Conservation (phyloP, 306 rosid species). For the Sesbania bispinosa region DNA sequence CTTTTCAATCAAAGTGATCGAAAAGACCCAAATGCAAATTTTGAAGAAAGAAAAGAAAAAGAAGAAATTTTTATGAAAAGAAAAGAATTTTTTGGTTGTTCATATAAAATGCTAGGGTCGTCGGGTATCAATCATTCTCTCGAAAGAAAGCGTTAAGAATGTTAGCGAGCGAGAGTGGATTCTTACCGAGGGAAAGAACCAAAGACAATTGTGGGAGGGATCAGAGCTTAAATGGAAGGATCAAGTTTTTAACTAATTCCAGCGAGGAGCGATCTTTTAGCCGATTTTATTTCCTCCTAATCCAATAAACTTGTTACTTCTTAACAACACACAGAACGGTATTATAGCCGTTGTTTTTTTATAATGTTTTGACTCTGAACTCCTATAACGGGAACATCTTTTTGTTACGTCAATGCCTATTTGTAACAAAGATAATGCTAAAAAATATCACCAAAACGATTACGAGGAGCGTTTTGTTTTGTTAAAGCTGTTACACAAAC, state of each 20-base stretch:
- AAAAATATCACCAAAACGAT: no score
- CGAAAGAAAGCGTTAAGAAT: no score
- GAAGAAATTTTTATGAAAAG: background rate
- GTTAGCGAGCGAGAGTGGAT: conserved; percentile 58
- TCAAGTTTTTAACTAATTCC: conserved; percentile 10
- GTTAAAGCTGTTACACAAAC: no score
- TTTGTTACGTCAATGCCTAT: no score
- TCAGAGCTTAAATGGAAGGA: conserved; percentile 45
- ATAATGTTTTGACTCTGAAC: background rate
- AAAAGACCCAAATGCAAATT: conserved; percentile 5
- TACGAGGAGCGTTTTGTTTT: background rate
- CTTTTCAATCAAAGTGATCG: conserved; percentile 35
- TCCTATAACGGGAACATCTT: conserved; percentile 27
- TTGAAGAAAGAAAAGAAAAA: background rate
- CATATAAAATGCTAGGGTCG: no score
- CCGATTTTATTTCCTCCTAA: conserved; percentile 29
- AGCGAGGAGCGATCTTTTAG: conserved; percentile 31
- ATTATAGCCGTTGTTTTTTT: conserved; percentile 53
- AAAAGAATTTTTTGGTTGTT: no score
- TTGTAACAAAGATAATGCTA: no score
- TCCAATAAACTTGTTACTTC: no score
- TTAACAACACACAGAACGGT: conserved; percentile 5
- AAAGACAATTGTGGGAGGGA: conserved; percentile 34
- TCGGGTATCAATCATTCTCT: no score
- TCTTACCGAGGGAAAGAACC: conserved; percentile 68